Percentiles rank a stretch among this genome's conserved stretches.
These are phyloP conservation scores for Cladosporium sp. DNA, from an alignment of 2,329 filamentous ascomycete genomes.

Conservation along the genomic window DNA sequence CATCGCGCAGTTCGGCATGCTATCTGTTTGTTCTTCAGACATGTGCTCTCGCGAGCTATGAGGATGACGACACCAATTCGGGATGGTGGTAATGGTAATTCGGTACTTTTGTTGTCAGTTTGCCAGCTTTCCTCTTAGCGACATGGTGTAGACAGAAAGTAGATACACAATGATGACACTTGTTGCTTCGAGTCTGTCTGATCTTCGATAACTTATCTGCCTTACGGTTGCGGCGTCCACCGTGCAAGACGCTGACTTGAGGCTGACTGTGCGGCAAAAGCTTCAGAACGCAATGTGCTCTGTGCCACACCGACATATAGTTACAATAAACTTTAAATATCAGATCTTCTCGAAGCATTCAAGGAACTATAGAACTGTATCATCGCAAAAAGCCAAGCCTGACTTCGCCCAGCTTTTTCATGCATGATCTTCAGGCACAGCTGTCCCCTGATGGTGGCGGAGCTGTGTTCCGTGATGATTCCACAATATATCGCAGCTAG, in stretches of 20 bases:
- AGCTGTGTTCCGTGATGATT: constrained; percentile 5
- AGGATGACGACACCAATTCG: constrained; percentile 19
- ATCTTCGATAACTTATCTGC: background rate
- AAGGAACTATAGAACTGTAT: background rate
- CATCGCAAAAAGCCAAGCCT: background rate
- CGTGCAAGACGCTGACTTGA: background rate
- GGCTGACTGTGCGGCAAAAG: background rate
- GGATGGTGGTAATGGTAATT: constrained; percentile 30
- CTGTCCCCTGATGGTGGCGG: background rate
- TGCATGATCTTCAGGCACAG: constrained; percentile 2
- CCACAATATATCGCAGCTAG: background rate
- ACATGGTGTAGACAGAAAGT: constrained; percentile 25
- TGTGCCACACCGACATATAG: background rate
- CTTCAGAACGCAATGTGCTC: background rate
- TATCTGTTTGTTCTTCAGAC: constrained; percentile 21
- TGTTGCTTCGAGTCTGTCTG: background rate
- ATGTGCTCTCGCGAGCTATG: constrained; percentile 31
- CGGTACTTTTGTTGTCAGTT: constrained; percentile 22
- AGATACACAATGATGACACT: constrained; percentile 20
- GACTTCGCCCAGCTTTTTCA: background rate
- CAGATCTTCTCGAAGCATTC: background rate
- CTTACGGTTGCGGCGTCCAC: background rate
- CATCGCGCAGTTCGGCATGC: constrained; percentile 9
- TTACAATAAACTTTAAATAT: background rate
- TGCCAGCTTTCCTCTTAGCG: constrained; percentile 23